These are phyloP conservation scores for Arabidopsis hybrid DNA, from an alignment of 441 rosid genomes.

Conservation along the genomic window DNA sequence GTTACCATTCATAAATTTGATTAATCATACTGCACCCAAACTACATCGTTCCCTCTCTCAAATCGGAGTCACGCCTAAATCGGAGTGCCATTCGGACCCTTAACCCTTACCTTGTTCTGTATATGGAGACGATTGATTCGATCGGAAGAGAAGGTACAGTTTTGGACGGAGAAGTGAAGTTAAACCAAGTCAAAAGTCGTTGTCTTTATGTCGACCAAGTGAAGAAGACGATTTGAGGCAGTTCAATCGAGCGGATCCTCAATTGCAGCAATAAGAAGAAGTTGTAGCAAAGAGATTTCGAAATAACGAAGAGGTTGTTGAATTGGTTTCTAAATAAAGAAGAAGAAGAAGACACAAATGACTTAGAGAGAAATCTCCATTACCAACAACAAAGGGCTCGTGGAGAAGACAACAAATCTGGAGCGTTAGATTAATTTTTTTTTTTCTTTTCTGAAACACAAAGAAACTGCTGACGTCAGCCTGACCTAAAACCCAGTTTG, in stretches of 20 bases:
- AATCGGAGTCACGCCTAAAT: too few species aligned
- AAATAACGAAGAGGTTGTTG: constrained; percentile 21
- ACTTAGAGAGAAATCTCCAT: constrained; percentile 19
- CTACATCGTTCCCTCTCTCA: too few species aligned
- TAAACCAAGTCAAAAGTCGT: constrained; percentile 36
- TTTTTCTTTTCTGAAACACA: background rate
- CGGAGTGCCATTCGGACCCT: too few species aligned
- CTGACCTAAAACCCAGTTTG: background rate
- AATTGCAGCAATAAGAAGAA: background rate
- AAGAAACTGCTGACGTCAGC: background rate
- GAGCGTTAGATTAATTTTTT: constrained; percentile 22
- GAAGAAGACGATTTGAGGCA: background rate
- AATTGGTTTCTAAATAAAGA: constrained; percentile 19
- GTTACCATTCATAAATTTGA: too few species aligned
- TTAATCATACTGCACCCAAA: too few species aligned
- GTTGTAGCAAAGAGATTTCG: background rate
- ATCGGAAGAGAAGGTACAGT: background rate
- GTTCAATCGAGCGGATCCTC: constrained; percentile 12
- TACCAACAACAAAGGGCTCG: constrained; percentile 16
- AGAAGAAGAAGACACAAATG: background rate
- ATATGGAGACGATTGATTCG: constrained; percentile 18
- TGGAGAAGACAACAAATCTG: constrained; percentile 16
- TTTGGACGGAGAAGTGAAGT: constrained; percentile 22
- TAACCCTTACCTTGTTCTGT: background rate
- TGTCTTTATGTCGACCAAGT: constrained; percentile 25